phyloP scores from a whole-genome alignment of 2,329 filamentous ascomycete species.

The Neopestalotiopsis rosae region DNA sequence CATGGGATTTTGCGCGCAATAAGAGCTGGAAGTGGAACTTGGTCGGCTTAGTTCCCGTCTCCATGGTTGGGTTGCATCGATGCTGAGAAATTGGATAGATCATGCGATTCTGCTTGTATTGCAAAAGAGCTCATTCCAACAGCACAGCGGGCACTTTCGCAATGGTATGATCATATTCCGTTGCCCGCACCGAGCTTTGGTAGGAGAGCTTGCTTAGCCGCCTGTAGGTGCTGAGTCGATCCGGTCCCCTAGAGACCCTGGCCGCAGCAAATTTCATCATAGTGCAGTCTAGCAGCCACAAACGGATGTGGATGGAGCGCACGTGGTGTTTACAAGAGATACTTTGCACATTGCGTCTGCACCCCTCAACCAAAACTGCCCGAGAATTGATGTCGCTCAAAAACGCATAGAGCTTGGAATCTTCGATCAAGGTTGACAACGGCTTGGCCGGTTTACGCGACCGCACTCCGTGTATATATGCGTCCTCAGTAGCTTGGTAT shows the following conservation, averaged over 20 bases:
- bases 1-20: background rate
- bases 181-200: too few relatives aligned
- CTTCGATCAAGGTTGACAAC: background rate
- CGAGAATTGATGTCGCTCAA: background rate
- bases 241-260: conserved; percentile 1
- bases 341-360: background rate
- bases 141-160: too few relatives aligned
- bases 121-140: too few relatives aligned
- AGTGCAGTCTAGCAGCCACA: conserved; percentile 11
- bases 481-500: too few relatives aligned
- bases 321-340: conserved; percentile 1
- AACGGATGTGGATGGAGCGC: background rate
- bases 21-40: background rate
- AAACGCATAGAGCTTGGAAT: background rate
- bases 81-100: too few relatives aligned
- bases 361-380: background rate
- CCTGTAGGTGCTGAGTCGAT: background rate
- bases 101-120: too few relatives aligned
- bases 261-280: conserved; percentile 15
- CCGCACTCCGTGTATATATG: too few relatives aligned
- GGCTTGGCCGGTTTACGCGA: too few relatives aligned
- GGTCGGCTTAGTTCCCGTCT: background rate
- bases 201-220: background rate
- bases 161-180: too few relatives aligned
- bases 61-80: background rate